Evolutionary conservation across 192 early-diverging fungal genomes (phyloP), one percentile per base, ranked within the genome.

Genomic region (Dissophora ornata): DNA sequence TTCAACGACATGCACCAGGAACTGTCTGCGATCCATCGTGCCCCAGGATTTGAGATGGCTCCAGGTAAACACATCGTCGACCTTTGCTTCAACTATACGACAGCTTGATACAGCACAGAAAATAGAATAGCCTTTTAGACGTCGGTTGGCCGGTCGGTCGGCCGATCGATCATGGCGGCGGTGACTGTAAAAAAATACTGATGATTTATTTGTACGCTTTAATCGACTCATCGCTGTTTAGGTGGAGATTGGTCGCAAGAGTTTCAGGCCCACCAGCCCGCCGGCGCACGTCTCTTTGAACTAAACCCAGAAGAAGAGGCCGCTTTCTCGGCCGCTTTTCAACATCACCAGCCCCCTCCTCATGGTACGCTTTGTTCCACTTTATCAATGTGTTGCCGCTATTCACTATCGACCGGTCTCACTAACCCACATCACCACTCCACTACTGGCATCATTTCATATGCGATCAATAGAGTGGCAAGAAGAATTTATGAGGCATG

Each of bases 401-500:
- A n/a, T n/a, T n/a, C n/a, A n/a, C n/a, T n/a, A n/a, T n/a, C n/a
- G n/a, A n/a, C n/a, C n/a, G n/a, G n/a, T n/a, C n/a, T n/a, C n/a
- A n/a, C n/a, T n/a, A n/a, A n/a, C n/a, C n/a, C n/a, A n/a, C n/a
- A n/a, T n/a, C n/a, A n/a, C n/a, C n/a, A n/a, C n/a, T n/a, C n/a
- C n/a, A n/a, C n/a, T n/a, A n/a, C n/a, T n/a, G n/a, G n/a, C n/a
- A n/a, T n/a, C n/a, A n/a, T n/a, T n/a, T n/a, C n/a, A n/a, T n/a
- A n/a, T n/a, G n/a, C n/a, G n/a, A 47, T 22, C 12, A 51, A 60
- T 55, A 71, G 84, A 62, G 16, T 88, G 87, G 87, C 79, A 73
- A 40, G 65, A 82, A 12, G 85, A 88, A 51, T 88, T 83, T 50
- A 80, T 83, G 74, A 70, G 82, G 25, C 74, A 71, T 4, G 80